These are phyloP conservation scores for Verbena officinalis DNA, from an alignment of 257 asterid species.

Conservation along the genomic window DNA sequence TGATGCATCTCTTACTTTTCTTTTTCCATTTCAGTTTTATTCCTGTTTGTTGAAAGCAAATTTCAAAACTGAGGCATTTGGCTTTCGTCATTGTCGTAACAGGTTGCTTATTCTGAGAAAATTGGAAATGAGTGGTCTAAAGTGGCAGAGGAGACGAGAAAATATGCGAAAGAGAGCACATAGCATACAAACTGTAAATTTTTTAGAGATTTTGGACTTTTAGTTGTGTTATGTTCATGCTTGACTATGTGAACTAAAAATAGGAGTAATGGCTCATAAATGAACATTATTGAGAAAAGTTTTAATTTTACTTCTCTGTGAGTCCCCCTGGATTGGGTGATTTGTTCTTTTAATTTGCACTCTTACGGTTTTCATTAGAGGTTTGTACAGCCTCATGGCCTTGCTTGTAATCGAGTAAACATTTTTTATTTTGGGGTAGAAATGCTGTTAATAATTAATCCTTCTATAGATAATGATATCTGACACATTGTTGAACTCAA, in stretches of 20 bases:
- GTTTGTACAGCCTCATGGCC: conserved; percentile 10
- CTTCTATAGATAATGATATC: conserved; percentile 1
- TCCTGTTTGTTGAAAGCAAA: no score
- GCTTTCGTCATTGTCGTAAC: conserved; percentile 31
- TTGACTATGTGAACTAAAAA: conserved; percentile 7
- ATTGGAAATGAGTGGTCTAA: conserved; percentile 81
- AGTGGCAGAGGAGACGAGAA: conserved; percentile 79
- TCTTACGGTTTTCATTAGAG: conserved; percentile 12
- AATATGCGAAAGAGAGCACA: conserved; percentile 52
- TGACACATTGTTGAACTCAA: neutral
- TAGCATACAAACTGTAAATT: conserved; percentile 38
- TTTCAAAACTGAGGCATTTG: neutral
- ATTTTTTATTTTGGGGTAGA: no score
- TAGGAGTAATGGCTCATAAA: conserved; percentile 16
- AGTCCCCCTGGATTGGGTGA: neutral
- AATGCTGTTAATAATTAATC: conserved; percentile 13
- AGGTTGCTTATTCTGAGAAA: conserved; percentile 77
- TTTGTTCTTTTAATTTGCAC: neutral
- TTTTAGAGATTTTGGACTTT: conserved; percentile 9
- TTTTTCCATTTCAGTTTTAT: no score
- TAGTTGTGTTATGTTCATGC: conserved; percentile 3
- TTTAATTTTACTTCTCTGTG: neutral
- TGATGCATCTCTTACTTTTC: no score
- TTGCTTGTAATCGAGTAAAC: no score
- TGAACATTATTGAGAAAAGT: conserved; percentile 18